Evolutionary conservation across 805 yeast genomes (phyloP).

Genomic region (Candida endomychidarum): DNA sequence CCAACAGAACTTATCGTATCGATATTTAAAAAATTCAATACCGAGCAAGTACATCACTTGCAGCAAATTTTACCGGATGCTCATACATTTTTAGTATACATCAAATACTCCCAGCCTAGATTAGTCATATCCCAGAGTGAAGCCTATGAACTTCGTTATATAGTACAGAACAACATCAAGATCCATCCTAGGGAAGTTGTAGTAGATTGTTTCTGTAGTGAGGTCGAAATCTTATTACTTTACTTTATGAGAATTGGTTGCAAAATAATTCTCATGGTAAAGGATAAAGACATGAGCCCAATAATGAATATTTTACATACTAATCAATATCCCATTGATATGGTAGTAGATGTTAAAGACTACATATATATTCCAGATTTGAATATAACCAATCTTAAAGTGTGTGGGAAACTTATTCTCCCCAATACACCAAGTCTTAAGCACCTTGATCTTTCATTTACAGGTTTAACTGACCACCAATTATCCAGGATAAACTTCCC

Average conservation of each 20-base stretch:
- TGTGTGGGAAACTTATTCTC: neutral
- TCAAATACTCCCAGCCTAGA: constrained; percentile 4
- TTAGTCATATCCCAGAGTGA: neutral
- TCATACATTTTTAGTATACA: constrained; percentile 2
- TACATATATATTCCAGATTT: neutral
- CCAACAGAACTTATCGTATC: constrained; percentile 3
- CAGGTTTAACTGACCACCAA: constrained; percentile 21
- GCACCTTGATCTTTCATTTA: constrained; percentile 28
- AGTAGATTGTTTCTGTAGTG: constrained; percentile 4
- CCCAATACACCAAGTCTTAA: constrained; percentile 9
- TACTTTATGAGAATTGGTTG: constrained; percentile 1
- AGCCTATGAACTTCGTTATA: neutral
- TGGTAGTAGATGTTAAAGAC: neutral
- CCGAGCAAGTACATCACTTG: neutral
- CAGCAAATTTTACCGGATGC: neutral
- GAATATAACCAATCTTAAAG: constrained; percentile 1
- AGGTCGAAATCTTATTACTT: neutral
- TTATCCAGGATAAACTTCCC: constrained; percentile 23
- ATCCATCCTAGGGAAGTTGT: constrained; percentile 5
- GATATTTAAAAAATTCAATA: neutral
- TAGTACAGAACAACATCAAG: neutral
- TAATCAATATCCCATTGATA: constrained; percentile 1
- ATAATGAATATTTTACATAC: neutral
- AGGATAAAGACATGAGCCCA: neutral
- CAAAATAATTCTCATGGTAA: neutral